Evolutionary conservation across 768 basidiomycete genomes (phyloP), one percentile per base, ranked within the genome.

Genomic region (Suillus discolor): DNA sequence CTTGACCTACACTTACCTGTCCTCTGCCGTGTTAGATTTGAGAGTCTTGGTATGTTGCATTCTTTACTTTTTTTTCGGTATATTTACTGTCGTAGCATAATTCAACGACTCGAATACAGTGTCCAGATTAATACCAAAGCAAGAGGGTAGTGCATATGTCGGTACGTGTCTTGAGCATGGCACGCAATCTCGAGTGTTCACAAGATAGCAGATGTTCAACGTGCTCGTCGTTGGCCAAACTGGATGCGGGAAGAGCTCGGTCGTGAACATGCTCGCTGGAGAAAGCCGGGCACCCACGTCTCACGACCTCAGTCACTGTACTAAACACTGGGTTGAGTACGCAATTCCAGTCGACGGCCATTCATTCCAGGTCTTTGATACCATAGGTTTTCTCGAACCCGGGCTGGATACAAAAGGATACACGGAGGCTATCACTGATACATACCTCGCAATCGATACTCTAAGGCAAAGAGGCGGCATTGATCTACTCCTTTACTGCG

Each of bases 401-500:
- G 62, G 68, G 49, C 44, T 62, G 11, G 69, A 64, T 25, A 34
- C 66, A 64, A 38, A 59, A n/a, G 42, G 41, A 67, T 67, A 67
- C 65, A 1, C 64, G 69, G 63, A 68, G 41, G 38, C 75, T 68
- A 47, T 79, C 41, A 71, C 72, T 49, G 69, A 79, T 34, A 73
- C 77, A 0, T 74, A 79, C 38, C 31, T 69, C 20, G 76, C 84
- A 25, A 66, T 84, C 66, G 70, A 68, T 51, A 72, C 65, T 31
- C 66, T 83, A 38, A 66, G 71, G 31, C 65, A 68, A 5, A 81
- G 83, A 6, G 71, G 25, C 13, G 45, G 64, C 13, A 60, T 83
- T 28, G 78, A 74, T 65, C 77, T 84, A 28, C 70, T 83, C 39
- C 68, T 83, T 3, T 81, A 77, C 63, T 77, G 77, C 61, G 73